phyloP scores from a whole-genome alignment of 1,284 basidiomycete species.

The Sanghuangporus sanghuang region DNA sequence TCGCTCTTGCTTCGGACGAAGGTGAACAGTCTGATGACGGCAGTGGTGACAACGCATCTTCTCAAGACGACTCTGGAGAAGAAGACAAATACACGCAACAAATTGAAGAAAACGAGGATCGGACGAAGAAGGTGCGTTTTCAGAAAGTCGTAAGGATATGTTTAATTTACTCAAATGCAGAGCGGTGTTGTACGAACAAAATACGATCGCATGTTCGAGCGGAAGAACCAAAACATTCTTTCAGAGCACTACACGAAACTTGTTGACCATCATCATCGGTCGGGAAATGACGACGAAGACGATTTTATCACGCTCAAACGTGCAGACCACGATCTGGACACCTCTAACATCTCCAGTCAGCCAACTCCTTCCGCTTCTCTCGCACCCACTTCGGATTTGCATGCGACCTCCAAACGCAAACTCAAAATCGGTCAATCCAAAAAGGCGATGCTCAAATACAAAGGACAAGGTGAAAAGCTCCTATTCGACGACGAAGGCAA shows the following conservation, averaged over 20 bases:
- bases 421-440: conserved; percentile 73
- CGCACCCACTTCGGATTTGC: conserved; percentile 31
- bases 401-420: conserved; percentile 48
- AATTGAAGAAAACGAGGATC: not conserved
- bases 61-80: conserved; percentile 27
- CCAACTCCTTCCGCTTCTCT: conserved; percentile 9
- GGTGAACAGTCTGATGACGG: conserved; percentile 28
- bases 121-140: conserved; percentile 10
- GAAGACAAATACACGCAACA: conserved; percentile 26
- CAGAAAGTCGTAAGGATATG: not conserved
- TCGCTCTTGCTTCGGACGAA: conserved; percentile 27
- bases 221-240: conserved; percentile 92
- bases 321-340: conserved; percentile 72
- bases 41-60: conserved; percentile 20
- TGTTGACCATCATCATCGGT: conserved; percentile 58
- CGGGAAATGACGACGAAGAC: conserved; percentile 43
- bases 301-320: conserved; percentile 95
- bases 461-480: conserved; percentile 63
- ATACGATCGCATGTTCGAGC: conserved; percentile 97
- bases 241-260: conserved; percentile 91
- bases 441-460: conserved; percentile 64
- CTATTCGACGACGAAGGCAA: conserved; percentile 85
- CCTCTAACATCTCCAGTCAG: conserved; percentile 23
- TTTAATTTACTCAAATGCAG: conserved; percentile 19
- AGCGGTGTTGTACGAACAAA: conserved; percentile 73